Evolutionary conservation across 345 rosid species (phyloP).

Genomic region (Atalantia buxifolia): DNA sequence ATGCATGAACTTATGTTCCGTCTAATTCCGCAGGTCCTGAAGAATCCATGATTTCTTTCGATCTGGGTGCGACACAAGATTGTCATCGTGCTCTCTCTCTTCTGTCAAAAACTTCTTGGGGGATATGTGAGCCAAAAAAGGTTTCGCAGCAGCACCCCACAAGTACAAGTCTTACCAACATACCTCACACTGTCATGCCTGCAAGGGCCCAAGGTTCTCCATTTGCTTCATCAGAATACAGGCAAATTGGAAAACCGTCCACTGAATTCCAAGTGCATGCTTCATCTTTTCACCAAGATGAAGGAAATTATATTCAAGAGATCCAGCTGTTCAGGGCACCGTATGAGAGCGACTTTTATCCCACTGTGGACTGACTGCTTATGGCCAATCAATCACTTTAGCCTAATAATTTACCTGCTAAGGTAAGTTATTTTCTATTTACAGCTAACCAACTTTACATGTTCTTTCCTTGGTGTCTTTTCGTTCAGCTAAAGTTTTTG

Average conservation of each 20-base stretch:
- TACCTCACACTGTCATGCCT: slow-evolving; percentile 30
- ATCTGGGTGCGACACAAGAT: slow-evolving; percentile 54
- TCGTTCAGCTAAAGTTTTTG: not conserved
- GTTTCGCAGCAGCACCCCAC: slow-evolving; percentile 38
- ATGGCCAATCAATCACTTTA: slow-evolving; percentile 8
- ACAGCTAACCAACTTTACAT: not conserved
- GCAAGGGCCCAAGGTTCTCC: slow-evolving; percentile 28
- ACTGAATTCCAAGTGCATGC: slow-evolving; percentile 27
- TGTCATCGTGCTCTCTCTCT: slow-evolving; percentile 99
- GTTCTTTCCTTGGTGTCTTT: not conserved
- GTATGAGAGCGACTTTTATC: slow-evolving; percentile 40
- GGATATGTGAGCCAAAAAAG: slow-evolving; percentile 46
- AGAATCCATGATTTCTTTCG: slow-evolving; percentile 51
- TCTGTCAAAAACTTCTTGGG: slow-evolving; percentile 87
- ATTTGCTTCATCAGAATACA: slow-evolving; percentile 31
- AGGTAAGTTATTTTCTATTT: slow-evolving; percentile 1
- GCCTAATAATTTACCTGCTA: not conserved
- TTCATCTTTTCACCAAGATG: slow-evolving; percentile 22
- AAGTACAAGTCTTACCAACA: slow-evolving; percentile 17
- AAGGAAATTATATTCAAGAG: slow-evolving; percentile 40
- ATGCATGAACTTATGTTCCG: slow-evolving; percentile 8
- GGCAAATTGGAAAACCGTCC: slow-evolving; percentile 36
- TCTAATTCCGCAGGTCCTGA: slow-evolving; percentile 46
- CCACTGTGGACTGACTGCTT: slow-evolving; percentile 39
- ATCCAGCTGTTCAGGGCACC: slow-evolving; percentile 35